These are phyloP conservation scores for Larix sibirica DNA, from an alignment of 83 land plant species.

Conservation along the genomic window DNA sequence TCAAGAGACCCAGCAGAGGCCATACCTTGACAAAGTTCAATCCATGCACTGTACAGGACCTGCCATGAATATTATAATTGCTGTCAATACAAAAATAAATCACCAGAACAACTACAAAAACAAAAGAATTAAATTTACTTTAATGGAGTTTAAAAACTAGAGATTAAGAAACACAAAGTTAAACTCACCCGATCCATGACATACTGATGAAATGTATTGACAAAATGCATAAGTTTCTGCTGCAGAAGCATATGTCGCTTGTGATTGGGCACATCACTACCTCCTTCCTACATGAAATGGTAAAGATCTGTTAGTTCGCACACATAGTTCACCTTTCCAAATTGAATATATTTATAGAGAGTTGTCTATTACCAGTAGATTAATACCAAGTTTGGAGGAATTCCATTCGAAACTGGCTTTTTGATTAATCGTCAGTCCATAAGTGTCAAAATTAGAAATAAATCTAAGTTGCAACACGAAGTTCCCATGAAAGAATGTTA, in stretches of 20 bases:
- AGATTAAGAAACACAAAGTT: not conserved
- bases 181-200: constrained; percentile 95
- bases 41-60: constrained; percentile 96
- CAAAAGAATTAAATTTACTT: not conserved
- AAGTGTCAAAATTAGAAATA: too few relatives aligned
- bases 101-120: not conserved
- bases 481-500: not conserved
- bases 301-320: not conserved
- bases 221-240: constrained; percentile 96
- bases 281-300: constrained; percentile 54
- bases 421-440: not conserved
- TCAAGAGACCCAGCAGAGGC: constrained; percentile 84
- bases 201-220: constrained; percentile 98
- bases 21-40: constrained; percentile 93
- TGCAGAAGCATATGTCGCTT: constrained; percentile 85
- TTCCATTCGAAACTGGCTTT: not conserved
- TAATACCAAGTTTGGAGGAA: not conserved
- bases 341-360: not conserved
- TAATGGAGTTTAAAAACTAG: not conserved
- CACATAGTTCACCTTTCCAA: not conserved
- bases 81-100: not conserved
- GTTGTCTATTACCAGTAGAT: not conserved
- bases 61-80: constrained; percentile 14
- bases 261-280: constrained; percentile 38
- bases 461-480: not conserved